Evolutionary conservation across 2,329 filamentous ascomycete species (phyloP).

Genomic region (Colletotrichum sp.): DNA sequence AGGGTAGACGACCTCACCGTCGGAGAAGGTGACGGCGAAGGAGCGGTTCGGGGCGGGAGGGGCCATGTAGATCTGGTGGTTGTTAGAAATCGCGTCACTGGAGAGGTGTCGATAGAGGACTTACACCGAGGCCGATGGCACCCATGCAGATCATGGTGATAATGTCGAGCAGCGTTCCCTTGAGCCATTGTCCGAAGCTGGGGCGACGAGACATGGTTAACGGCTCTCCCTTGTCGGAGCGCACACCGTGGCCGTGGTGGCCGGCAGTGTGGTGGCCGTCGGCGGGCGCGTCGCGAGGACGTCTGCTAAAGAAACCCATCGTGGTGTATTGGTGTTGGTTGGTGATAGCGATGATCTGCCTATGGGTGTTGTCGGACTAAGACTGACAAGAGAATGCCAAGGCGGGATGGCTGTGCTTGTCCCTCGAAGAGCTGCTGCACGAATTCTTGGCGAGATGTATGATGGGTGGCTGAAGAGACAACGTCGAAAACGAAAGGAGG

Average conservation of each 20-base stretch:
- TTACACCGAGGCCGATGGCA: conserved; percentile 69
- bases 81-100: not conserved
- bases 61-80: conserved; percentile 62
- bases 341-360: not conserved
- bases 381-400: conserved; percentile 11
- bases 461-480: conserved; percentile 3
- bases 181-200: conserved; percentile 73
- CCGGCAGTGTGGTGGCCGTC: not conserved
- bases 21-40: conserved; percentile 69
- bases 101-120: conserved; percentile 22
- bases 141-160: conserved; percentile 71
- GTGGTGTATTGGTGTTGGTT: not conserved
- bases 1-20: conserved; percentile 73
- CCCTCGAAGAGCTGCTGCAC: conserved; percentile 6
- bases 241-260: not conserved
- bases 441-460: conserved; percentile 9
- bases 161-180: conserved; percentile 70
- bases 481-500: not conserved
- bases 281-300: not conserved
- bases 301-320: conserved; percentile 17
- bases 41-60: conserved; percentile 71
- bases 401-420: conserved; percentile 18
- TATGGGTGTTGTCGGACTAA: not conserved
- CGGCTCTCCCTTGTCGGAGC: conserved; percentile 4
- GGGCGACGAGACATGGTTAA: conserved; percentile 57